Percentiles rank a stretch among this genome's conserved stretches.
Evolutionary conservation across 805 yeast species (phyloP).

Genomic region (Candida ascalaphidarum): DNA sequence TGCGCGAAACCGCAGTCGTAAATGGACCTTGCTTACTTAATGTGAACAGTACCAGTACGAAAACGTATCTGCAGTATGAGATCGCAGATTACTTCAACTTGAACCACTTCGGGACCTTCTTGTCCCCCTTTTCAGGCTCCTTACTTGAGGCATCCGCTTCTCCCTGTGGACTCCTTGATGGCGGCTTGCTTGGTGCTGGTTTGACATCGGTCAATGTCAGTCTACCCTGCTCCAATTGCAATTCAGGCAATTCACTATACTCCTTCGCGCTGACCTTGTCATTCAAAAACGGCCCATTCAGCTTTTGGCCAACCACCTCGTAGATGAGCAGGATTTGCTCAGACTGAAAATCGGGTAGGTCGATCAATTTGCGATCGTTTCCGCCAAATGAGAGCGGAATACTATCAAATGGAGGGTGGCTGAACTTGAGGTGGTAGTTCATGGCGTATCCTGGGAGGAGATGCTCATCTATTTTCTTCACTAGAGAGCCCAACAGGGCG

Average conservation of each 20-base stretch:
- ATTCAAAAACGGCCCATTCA: slow-evolving; percentile 19
- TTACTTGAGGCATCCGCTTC: too few relatives aligned
- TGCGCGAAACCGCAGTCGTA: too few relatives aligned
- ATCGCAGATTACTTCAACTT: slow-evolving; percentile 9
- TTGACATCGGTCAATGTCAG: slow-evolving; percentile 21
- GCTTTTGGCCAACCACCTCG: slow-evolving; percentile 13
- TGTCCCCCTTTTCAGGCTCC: too few relatives aligned
- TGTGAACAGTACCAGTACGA: too few relatives aligned
- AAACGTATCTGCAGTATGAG: too few relatives aligned
- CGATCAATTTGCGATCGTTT: slow-evolving; percentile 17
- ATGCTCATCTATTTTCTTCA: slow-evolving; percentile 26
- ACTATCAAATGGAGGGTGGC: slow-evolving; percentile 30
- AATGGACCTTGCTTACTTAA: too few relatives aligned
- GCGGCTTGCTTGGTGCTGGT: neutral
- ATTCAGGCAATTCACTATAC: slow-evolving; percentile 25
- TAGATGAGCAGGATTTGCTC: slow-evolving; percentile 27
- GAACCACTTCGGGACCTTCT: slow-evolving; percentile 17
- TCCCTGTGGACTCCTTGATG: too few relatives aligned
- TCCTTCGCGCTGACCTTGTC: slow-evolving; percentile 10
- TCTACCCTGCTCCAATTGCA: slow-evolving; percentile 24
- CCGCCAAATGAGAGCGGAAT: slow-evolving; percentile 16
- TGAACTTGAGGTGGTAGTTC: slow-evolving; percentile 20
- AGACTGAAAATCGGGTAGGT: slow-evolving; percentile 20
- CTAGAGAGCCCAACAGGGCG: slow-evolving; percentile 25
- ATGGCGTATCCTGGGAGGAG: slow-evolving; percentile 18